Percentiles rank a stretch among this genome's conserved stretches.
Conservation (phyloP, 2,329 filamentous ascomycete species). For the Immersiporthe knoxdaviesiana region DNA sequence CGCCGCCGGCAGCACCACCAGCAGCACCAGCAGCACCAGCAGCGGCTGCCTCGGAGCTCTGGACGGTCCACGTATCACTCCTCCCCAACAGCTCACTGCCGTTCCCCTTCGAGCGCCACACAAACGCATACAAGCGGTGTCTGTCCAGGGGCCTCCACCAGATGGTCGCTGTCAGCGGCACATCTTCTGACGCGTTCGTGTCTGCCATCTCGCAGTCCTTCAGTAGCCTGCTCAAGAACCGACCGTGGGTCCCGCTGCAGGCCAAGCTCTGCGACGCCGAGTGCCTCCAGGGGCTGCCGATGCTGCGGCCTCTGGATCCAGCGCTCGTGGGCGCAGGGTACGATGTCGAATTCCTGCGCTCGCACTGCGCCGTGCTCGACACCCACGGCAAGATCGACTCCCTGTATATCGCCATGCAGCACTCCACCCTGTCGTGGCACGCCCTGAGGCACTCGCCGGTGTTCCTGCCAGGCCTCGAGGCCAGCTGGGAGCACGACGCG, state of each 20-base stretch:
- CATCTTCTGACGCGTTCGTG: conserved; percentile 52
- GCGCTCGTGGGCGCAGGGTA: conserved; percentile 47
- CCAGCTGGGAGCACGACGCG: conserved; percentile 56
- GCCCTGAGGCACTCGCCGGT: conserved; percentile 52
- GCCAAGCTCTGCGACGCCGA: conserved; percentile 61
- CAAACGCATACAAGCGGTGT: conserved; percentile 63
- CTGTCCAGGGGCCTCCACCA: conserved; percentile 63
- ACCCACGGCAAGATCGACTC: conserved; percentile 59
- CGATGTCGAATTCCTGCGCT: conserved; percentile 55
- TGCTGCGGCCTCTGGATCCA: conserved; percentile 58
- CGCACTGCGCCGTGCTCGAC: conserved; percentile 60
- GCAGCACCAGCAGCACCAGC: too few relatives aligned
- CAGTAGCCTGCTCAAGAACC: conserved; percentile 50
- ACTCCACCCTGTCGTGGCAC: conserved; percentile 60
- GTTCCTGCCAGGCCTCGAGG: conserved; percentile 57
- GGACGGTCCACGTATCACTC: conserved; percentile 65
- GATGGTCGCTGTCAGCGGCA: conserved; percentile 57
- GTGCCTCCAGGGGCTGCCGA: conserved; percentile 58
- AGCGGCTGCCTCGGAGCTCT: conserved; percentile 43
- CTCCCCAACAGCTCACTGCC: conserved; percentile 57
- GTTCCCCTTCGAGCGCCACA: conserved; percentile 66
- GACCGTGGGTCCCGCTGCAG: conserved; percentile 61
- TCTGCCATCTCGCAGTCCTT: conserved; percentile 55
- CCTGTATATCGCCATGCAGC: conserved; percentile 61
- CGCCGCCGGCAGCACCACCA: too few relatives aligned